Percentiles rank a stretch among this genome's conserved stretches.
Evolutionary conservation across 179 eudicot genomes (phyloP).

Genomic region (Nepenthes alata): DNA sequence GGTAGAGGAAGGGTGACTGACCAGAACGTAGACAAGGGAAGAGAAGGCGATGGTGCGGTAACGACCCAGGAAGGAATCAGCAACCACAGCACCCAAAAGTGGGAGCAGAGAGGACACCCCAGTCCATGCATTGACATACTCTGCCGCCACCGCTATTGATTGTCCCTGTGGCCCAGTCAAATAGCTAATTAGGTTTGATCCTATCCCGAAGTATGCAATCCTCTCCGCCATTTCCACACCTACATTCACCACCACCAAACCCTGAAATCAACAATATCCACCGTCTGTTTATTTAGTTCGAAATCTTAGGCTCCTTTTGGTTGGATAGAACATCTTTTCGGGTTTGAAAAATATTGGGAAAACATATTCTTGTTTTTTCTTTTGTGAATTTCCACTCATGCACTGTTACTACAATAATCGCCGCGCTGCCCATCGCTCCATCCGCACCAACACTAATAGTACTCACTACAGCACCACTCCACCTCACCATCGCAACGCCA

Average conservation of each 20-base stretch:
- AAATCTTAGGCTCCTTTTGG: too few relatives aligned
- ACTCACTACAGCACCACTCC: too few relatives aligned
- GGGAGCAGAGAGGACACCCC: slow-evolving; percentile 43
- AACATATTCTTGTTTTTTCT: too few relatives aligned
- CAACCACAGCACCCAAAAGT: slow-evolving; percentile 40
- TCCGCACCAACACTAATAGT: too few relatives aligned
- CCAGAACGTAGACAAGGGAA: slow-evolving; percentile 42
- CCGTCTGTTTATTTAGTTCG: too few relatives aligned
- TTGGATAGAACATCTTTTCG: too few relatives aligned
- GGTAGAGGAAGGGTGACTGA: neutral
- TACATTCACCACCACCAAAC: slow-evolving; percentile 6
- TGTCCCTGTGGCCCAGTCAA: slow-evolving; percentile 45
- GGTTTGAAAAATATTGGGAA: too few relatives aligned
- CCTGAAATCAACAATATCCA: neutral
- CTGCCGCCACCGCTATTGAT: slow-evolving; percentile 49
- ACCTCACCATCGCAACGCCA: too few relatives aligned
- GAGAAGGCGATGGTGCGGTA: slow-evolving; percentile 38
- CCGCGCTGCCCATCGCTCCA: too few relatives aligned
- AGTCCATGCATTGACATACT: slow-evolving; percentile 46
- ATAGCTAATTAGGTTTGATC: slow-evolving; percentile 40
- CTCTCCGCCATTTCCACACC: slow-evolving; percentile 63
- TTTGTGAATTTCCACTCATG: too few relatives aligned
- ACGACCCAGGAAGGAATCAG: slow-evolving; percentile 49
- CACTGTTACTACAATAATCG: too few relatives aligned
- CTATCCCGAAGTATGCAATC: slow-evolving; percentile 44